Evolutionary conservation across 768 basidiomycete genomes (phyloP), one percentile per base, ranked within the genome.

Genomic region (Cyathus striatus): DNA sequence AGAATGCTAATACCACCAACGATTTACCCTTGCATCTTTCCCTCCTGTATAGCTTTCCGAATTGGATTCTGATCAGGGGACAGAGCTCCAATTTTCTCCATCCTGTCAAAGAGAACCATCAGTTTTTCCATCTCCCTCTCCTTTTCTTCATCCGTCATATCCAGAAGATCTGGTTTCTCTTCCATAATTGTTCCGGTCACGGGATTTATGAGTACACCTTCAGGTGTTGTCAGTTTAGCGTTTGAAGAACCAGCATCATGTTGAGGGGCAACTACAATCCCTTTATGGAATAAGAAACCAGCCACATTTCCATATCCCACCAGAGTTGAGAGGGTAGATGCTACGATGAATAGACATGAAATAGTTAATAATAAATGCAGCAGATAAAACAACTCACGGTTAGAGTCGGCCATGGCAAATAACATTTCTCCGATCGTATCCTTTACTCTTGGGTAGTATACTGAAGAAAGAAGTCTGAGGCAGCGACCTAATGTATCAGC

Each of bases 231-330:
- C 2, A 68, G 60, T 4, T 69, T 56, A 7, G 64, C 51, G 9
- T 57, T 54, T 14, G 65, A 54, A 47, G 66, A 43, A 54, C 42
- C 49, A 18, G 50, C 37, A 49, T 51, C 37, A 49, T 55, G 58
- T 21, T 72, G 70, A 1, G 83, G 86, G 5, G 79, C 75, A 43
- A 62, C 74, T 55, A 87, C 72, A 52, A 98, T 73, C 13, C 92
- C 93, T 56, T 92, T 94, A 58, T 87, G 82, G 68, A 91, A 94
- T 20, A 99, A 72, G 72, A 91, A 88, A 1, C 96, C 96, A 0
- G 93, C 91, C 32, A 93, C 91, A 58, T 93, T 93, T 32, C 95
- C 95, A 53, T 99, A 99, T 5, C 95, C 95, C 41, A 96, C 76
- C 34, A 86, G 77, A 3, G 80, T 75, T n/a, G 80, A 78, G 13